Percentiles rank a stretch among this genome's conserved stretches.
Conservation (phyloP, 331 rosid genomes). For the Telfairia occidentalis region DNA sequence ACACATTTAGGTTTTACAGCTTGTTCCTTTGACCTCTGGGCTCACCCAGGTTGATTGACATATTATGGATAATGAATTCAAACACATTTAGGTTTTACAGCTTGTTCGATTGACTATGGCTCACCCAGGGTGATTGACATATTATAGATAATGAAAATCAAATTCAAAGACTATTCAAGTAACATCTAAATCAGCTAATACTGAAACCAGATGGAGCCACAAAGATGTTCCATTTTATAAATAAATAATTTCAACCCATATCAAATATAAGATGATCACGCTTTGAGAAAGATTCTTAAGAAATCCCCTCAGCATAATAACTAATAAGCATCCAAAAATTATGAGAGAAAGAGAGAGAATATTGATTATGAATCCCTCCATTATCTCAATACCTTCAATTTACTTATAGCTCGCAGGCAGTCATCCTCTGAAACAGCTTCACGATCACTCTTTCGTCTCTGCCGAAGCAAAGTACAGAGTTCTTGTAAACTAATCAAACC, state of each 20-base stretch:
- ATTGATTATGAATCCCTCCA: background rate
- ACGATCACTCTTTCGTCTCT: constrained; percentile 63
- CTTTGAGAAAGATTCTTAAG: background rate
- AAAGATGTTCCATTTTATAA: background rate
- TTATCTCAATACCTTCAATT: constrained; percentile 58
- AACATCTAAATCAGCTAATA: background rate
- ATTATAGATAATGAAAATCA: background rate
- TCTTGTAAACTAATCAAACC: constrained; percentile 82
- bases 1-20: background rate
- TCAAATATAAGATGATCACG: background rate
- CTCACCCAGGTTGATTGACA: background rate
- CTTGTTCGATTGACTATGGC: background rate
- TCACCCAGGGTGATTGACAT: background rate
- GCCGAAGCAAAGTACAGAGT: constrained; percentile 65
- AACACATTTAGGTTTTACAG: background rate
- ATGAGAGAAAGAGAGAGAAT: background rate
- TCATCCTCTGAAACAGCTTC: constrained; percentile 93
- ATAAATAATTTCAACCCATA: background rate
- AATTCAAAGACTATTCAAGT: background rate
- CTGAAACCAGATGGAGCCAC: background rate
- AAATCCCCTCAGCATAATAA: background rate
- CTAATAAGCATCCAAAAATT: background rate
- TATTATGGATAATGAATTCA: background rate
- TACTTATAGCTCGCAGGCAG: constrained; percentile 85
- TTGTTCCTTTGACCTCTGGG: background rate